Base-by-base conservation (phyloP, 2,329 filamentous ascomycete species). In the Ophiognomonia clavigignenti-juglandacearum region DNA sequence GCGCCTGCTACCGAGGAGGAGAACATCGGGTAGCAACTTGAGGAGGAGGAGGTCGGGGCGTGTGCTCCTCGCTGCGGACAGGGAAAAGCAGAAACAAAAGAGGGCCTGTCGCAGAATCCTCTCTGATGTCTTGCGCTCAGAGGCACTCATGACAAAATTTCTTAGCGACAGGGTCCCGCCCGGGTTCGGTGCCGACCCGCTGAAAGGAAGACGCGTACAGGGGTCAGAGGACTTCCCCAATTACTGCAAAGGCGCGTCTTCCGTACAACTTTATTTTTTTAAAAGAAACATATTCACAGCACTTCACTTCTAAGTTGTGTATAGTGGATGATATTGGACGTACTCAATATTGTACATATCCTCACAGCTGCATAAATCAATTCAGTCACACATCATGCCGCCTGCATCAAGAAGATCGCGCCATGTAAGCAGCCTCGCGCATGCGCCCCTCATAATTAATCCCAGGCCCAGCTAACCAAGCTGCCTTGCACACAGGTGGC, bases 11-110 rank as follows among this genome's bases (percentile, higher is more conserved):
- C 51, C 40, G 57, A 57, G 52, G 59, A 56, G 42, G 63, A 45
- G 53, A 69, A 61, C 67, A 70, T 69, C 46, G 43, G 40, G 35
- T 13, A 20, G 47, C 19, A 32, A n/a, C 40, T 24, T 52, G 10
- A 4, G 18, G 35, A 42, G n/a, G 23, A 8, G 14, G 36, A 39
- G 22, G n/a, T n/a, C n/a, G n/a, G n/a, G n/a, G n/a, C n/a, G n/a
- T n/a, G n/a, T n/a, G n/a, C n/a, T n/a, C n/a, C n/a, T n/a, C n/a
- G n/a, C n/a, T n/a, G n/a, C n/a, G n/a, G n/a, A n/a, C n/a, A n/a
- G n/a, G n/a, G n/a, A n/a, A n/a, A n/a, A n/a, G n/a, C n/a, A n/a
- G 20, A 39, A 19, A 10, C 14, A 3, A 16, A n/a, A 36, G 9
- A 6, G n/a, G n/a, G n/a, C n/a, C 34, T 36, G 34, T 20, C 16